These are phyloP conservation scores for Apiospora aurea DNA, from an alignment of 2,329 filamentous ascomycete species.

Conservation along the genomic window DNA sequence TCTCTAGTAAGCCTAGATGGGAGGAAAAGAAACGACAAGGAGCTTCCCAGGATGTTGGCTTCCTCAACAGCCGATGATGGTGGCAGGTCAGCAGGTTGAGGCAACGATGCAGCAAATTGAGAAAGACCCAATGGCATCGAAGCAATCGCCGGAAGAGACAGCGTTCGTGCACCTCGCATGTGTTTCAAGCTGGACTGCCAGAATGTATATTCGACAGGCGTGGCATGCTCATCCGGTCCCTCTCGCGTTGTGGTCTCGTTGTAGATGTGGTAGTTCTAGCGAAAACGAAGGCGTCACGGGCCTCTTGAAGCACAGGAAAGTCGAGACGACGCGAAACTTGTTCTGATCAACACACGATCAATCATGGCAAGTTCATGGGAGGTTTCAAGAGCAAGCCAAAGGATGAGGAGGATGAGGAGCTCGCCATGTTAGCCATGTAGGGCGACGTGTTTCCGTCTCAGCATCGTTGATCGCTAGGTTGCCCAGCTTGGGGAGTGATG, in stretches of 20 bases:
- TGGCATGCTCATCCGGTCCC: neutral
- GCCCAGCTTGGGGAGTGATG: neutral
- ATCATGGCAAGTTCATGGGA: neutral
- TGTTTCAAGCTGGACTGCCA: neutral
- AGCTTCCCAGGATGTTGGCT: neutral
- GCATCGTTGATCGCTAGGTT: neutral
- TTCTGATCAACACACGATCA: neutral
- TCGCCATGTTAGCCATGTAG: neutral
- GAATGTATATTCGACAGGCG: neutral
- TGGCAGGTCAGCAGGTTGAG: neutral
- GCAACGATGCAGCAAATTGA: no score
- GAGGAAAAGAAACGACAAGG: neutral
- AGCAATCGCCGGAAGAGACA: neutral
- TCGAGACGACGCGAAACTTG: slow-evolving; percentile 6
- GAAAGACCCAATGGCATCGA: no score
- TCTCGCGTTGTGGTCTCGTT: neutral
- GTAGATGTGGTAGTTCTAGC: neutral
- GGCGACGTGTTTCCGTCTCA: neutral
- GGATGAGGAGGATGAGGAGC: neutral
- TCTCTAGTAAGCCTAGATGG: neutral
- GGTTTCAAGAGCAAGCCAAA: neutral
- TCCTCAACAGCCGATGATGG: neutral
- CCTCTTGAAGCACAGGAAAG: neutral
- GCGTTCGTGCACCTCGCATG: neutral
- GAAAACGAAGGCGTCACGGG: slow-evolving; percentile 1